Conservation (phyloP, 768 basidiomycete species). For the Cyclocybe cylindracea region DNA sequence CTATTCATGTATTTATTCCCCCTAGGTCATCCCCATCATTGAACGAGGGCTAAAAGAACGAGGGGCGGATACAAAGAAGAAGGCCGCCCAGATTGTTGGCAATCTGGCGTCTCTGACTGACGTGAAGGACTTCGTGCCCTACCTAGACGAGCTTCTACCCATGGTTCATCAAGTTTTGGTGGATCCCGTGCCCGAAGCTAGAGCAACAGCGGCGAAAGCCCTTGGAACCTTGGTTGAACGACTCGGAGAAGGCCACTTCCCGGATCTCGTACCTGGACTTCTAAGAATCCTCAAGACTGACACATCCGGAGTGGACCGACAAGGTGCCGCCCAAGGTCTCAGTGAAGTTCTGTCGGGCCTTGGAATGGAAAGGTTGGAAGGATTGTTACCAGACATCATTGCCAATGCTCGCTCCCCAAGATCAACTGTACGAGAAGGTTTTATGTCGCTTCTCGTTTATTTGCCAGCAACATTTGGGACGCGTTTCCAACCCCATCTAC, state of each 20-base stretch:
- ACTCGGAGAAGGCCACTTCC: constrained; percentile 92
- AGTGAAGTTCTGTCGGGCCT: constrained; percentile 94
- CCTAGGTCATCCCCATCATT: constrained; percentile 88
- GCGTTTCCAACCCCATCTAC: constrained; percentile 94
- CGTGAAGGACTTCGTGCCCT: constrained; percentile 91
- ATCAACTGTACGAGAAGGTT: constrained; percentile 93
- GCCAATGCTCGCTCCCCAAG: constrained; percentile 87
- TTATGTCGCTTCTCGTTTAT: constrained; percentile 96
- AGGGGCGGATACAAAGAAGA: constrained; percentile 92
- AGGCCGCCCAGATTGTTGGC: constrained; percentile 96
- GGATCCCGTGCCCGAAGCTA: constrained; percentile 96
- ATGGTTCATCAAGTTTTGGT: constrained; percentile 91
- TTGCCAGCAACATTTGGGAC: constrained; percentile 95
- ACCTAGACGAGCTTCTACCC: constrained; percentile 85
- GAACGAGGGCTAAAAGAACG: constrained; percentile 92
- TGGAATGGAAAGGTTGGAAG: constrained; percentile 97
- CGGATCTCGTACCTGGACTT: constrained; percentile 89
- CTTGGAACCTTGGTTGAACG: constrained; percentile 96
- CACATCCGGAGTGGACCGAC: constrained; percentile 92
- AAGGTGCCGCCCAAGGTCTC: constrained; percentile 96
- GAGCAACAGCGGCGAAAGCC: constrained; percentile 96
- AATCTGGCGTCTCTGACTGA: constrained; percentile 91
- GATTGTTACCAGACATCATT: constrained; percentile 91
- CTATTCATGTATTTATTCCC: not conserved
- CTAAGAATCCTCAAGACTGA: constrained; percentile 89